Evolutionary conservation across 352 stramenopile species (phyloP).

Genomic region (Phytophthora fragariae): DNA sequence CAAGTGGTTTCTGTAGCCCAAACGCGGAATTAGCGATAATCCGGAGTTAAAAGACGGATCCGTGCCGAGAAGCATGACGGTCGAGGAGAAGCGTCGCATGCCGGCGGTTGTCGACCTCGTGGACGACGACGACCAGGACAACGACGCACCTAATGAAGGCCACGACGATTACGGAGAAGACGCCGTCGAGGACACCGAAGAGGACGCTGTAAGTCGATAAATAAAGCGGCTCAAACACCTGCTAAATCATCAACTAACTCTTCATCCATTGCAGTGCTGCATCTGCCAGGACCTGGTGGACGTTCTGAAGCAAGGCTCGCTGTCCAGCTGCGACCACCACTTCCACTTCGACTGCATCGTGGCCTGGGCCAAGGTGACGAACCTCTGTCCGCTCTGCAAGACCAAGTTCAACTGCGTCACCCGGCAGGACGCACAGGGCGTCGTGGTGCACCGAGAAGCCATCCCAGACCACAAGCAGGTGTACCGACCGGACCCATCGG

Average conservation of each 20-base stretch:
- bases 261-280: conserved; percentile 60
- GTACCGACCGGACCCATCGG: conserved; percentile 62
- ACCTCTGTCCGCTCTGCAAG: conserved; percentile 87
- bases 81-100: conserved; percentile 23
- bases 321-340: conserved; percentile 74
- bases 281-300: conserved; percentile 84
- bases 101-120: conserved; percentile 15
- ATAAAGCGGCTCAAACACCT: background rate
- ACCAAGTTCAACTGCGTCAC: conserved; percentile 70
- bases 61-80: conserved; percentile 21
- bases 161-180: conserved; percentile 31
- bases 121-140: conserved; percentile 4
- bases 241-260: conserved; percentile 8
- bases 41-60: background rate
- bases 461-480: conserved; percentile 70
- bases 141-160: conserved; percentile 12
- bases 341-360: conserved; percentile 90
- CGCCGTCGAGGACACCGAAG: conserved; percentile 42
- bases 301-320: conserved; percentile 56
- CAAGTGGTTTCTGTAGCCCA: too few species aligned
- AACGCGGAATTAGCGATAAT: background rate
- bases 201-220: conserved; percentile 40
- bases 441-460: conserved; percentile 42
- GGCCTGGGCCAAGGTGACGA: conserved; percentile 84
- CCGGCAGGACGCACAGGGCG: conserved; percentile 46